Evolutionary conservation across 1,284 basidiomycete species (phyloP).

Genomic region (Cystobasidium sp.): DNA sequence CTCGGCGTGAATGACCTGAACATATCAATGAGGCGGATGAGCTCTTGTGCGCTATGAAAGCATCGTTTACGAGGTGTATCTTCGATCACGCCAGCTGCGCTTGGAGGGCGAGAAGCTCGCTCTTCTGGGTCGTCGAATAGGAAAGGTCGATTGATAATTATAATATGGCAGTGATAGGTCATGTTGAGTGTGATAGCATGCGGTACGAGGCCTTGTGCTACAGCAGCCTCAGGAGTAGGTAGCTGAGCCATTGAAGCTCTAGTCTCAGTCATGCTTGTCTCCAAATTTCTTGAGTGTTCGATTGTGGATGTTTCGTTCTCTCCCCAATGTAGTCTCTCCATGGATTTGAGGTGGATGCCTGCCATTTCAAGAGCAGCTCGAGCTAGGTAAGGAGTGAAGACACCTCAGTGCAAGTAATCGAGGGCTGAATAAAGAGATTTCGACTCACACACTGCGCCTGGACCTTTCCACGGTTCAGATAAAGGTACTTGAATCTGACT

Average conservation of each 20-base stretch:
- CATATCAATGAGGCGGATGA: conserved; percentile 32
- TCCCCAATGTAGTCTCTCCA: conserved; percentile 34
- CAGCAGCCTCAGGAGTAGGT: conserved; percentile 6
- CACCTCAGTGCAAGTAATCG: background rate
- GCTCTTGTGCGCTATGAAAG: conserved; percentile 34
- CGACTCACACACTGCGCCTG: conserved; percentile 27
- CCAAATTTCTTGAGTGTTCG: conserved; percentile 17
- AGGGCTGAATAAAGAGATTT: background rate
- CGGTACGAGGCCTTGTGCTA: conserved; percentile 14
- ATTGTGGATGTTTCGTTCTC: conserved; percentile 16
- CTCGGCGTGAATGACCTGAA: conserved; percentile 25
- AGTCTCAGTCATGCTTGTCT: conserved; percentile 24
- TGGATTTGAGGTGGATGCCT: conserved; percentile 33
- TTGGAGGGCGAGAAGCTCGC: conserved; percentile 22
- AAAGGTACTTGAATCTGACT: background rate
- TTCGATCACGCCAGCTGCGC: conserved; percentile 9
- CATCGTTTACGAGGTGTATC: conserved; percentile 32
- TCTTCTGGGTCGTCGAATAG: conserved; percentile 37
- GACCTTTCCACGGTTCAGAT: conserved; percentile 11
- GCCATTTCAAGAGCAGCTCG: conserved; percentile 32
- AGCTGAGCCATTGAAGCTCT: conserved; percentile 28
- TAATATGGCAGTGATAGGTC: conserved; percentile 41
- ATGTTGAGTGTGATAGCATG: conserved; percentile 34
- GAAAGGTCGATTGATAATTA: conserved; percentile 41
- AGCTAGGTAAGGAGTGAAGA: background rate